phyloP scores from a whole-genome alignment of 305 asterid species.

The Solanum aculeatissimum region DNA sequence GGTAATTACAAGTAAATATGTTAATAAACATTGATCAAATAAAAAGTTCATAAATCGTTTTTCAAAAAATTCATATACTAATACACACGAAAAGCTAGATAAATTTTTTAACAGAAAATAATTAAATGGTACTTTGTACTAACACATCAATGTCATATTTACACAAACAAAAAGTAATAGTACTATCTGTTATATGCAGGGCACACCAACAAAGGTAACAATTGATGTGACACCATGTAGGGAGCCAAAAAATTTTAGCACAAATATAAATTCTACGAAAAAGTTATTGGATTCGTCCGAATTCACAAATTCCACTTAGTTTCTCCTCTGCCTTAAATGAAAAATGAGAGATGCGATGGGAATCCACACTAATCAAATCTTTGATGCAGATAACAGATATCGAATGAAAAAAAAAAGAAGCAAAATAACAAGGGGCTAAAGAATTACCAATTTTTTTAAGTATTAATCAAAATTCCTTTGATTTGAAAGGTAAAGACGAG shows the following conservation, averaged over 20 bases:
- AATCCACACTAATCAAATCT: not conserved
- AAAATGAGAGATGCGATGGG: accelerated
- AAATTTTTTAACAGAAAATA: not conserved
- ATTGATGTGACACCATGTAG: not conserved
- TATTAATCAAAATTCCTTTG: not conserved
- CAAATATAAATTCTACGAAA: no score
- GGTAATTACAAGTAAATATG: not conserved
- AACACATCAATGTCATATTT: not conserved
- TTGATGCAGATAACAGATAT: not conserved
- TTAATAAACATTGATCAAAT: not conserved
- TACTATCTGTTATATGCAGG: not conserved
- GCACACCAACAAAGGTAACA: not conserved
- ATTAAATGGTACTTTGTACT: not conserved
- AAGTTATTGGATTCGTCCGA: no score
- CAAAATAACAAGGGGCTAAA: not conserved
- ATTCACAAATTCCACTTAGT: no score
- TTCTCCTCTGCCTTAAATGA: no score
- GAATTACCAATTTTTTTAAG: not conserved
- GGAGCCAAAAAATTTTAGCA: not conserved
- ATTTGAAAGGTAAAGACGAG: not conserved
- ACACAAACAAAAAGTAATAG: not conserved
- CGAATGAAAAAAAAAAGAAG: not conserved
- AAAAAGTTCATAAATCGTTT: no score
- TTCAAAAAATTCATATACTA: not conserved
- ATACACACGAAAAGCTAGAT: not conserved